A percentile compares a stretch with the other conserved stretches of the same genome.
Evolutionary conservation across 139 green algal genomes (phyloP).

Genomic region (Zygnema circumcarinatum): DNA sequence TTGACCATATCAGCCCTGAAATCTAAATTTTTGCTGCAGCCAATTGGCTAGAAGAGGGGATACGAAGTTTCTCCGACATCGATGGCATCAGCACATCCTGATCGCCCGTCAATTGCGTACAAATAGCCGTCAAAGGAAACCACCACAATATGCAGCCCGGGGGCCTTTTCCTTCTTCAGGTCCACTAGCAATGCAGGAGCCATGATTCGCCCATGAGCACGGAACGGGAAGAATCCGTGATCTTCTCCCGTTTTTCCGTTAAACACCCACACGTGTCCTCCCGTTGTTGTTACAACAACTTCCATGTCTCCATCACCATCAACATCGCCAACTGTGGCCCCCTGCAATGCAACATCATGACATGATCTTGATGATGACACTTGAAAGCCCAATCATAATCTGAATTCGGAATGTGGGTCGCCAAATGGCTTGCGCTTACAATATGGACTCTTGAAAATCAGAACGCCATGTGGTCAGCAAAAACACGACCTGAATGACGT

Average conservation of each 20-base stretch:
- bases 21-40: too few relatives aligned
- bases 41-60: background rate
- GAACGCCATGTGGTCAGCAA: background rate
- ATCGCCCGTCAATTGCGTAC: slow-evolving; percentile 83
- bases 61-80: slow-evolving; percentile 89
- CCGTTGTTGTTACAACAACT: slow-evolving; percentile 63
- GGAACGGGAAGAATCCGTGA: slow-evolving; percentile 80
- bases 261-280: slow-evolving; percentile 83
- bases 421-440: too few relatives aligned
- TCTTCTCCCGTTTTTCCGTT: slow-evolving; percentile 63
- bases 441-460: background rate
- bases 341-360: slow-evolving; percentile 71
- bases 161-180: slow-evolving; percentile 29
- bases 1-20: too few relatives aligned
- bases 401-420: too few relatives aligned
- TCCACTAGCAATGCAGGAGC: slow-evolving; percentile 71
- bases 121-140: slow-evolving; percentile 89
- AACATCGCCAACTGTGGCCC: slow-evolving; percentile 62
- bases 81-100: slow-evolving; percentile 82
- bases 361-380: slow-evolving; percentile 22
- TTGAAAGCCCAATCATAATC: too few relatives aligned
- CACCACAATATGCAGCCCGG: slow-evolving; percentile 71
- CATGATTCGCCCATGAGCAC: slow-evolving; percentile 71
- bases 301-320: slow-evolving; percentile 66
- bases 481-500: background rate